Conservation (phyloP, 1,284 basidiomycete species). For the Ustilago tritici region DNA sequence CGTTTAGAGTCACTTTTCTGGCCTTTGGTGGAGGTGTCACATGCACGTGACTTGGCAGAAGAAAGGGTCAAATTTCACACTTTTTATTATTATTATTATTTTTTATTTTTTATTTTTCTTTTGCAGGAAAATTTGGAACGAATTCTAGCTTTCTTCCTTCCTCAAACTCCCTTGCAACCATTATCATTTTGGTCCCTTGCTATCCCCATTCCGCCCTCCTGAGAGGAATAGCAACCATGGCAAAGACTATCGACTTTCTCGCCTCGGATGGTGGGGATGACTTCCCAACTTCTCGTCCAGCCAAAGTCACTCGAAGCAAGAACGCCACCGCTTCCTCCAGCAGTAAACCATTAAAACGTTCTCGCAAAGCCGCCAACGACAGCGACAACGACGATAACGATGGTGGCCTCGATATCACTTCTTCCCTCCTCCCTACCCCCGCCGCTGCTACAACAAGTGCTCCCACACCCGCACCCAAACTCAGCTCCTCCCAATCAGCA, state of each 20-base stretch:
- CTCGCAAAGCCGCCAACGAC: constrained; percentile 6
- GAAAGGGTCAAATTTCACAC: constrained; percentile 21
- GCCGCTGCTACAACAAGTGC: background rate
- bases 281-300: constrained; percentile 13
- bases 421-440: constrained; percentile 22
- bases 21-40: constrained; percentile 3
- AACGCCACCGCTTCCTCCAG: constrained; percentile 23
- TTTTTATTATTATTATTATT: too few relatives aligned
- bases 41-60: constrained; percentile 22
- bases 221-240: constrained; percentile 28
- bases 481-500: constrained; percentile 17
- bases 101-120: background rate
- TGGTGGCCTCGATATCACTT: constrained; percentile 45
- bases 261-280: constrained; percentile 56
- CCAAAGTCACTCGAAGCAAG: constrained; percentile 12
- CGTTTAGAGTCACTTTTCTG: too few relatives aligned
- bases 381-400: constrained; percentile 24
- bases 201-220: background rate
- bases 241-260: constrained; percentile 61
- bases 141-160: constrained; percentile 3
- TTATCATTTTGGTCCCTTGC: background rate
- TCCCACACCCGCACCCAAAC: constrained; percentile 11
- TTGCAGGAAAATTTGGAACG: constrained; percentile 9
- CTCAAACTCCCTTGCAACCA: constrained; percentile 2
- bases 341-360: constrained; percentile 23